A percentile compares a stretch with the other conserved stretches of the same genome.
Evolutionary conservation across 495 filamentous ascomycete species (phyloP).

Genomic region (Chlorociboria aeruginascens): DNA sequence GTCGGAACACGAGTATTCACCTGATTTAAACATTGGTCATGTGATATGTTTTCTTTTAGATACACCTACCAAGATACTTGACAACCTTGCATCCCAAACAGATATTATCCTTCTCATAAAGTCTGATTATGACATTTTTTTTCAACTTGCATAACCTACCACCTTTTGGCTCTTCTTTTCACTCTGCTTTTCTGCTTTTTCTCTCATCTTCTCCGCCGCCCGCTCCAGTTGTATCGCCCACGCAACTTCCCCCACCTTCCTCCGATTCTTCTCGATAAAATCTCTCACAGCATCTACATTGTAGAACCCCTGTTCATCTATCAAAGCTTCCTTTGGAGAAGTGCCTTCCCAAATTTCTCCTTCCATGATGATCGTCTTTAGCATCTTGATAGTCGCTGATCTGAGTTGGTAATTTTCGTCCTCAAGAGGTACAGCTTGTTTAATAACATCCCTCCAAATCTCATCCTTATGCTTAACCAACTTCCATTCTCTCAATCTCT

Average conservation of each 20-base stretch:
- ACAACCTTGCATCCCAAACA: too few relatives aligned
- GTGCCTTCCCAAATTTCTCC: slow-evolving; percentile 24
- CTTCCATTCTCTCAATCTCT: slow-evolving; percentile 8
- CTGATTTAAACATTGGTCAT: too few relatives aligned
- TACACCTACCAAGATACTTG: too few relatives aligned
- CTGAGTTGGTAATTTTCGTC: slow-evolving; percentile 11
- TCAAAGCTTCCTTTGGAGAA: slow-evolving; percentile 9
- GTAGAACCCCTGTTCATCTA: slow-evolving; percentile 25
- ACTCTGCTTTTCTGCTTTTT: slow-evolving; percentile 14
- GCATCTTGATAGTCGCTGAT: slow-evolving; percentile 10
- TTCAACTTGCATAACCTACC: background rate
- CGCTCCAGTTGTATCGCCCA: slow-evolving; percentile 19
- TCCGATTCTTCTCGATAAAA: slow-evolving; percentile 28
- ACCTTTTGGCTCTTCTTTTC: background rate
- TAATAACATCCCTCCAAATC: slow-evolving; percentile 12
- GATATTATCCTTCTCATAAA: background rate
- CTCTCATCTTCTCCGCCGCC: slow-evolving; percentile 10
- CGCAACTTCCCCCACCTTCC: slow-evolving; percentile 21
- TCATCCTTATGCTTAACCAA: slow-evolving; percentile 12
- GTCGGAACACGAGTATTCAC: too few relatives aligned
- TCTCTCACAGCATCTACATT: slow-evolving; percentile 20
- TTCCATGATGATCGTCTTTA: slow-evolving; percentile 18
- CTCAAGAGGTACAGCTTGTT: slow-evolving; percentile 21
- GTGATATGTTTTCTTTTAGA: too few relatives aligned
- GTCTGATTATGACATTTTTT: background rate